A percentile compares a stretch with the other conserved stretches of the same genome.
These are phyloP conservation scores for Jaenimonas drosophilae DNA, from an alignment of 208 protist species.

Conservation along the genomic window DNA sequence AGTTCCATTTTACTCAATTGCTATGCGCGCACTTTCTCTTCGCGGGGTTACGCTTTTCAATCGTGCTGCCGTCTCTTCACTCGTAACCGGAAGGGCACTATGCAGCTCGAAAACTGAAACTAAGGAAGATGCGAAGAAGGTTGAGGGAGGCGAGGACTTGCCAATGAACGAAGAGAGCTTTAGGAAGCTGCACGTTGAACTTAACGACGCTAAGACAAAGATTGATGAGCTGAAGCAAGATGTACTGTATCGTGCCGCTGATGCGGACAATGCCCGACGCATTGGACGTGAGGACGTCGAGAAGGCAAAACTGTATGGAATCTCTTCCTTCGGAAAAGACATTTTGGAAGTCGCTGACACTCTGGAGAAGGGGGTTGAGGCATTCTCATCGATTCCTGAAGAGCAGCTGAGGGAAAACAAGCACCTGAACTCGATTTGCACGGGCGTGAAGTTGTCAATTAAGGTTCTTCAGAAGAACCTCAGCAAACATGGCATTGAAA, in stretches of 20 bases:
- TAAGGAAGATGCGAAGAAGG: constrained; percentile 12
- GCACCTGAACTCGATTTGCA: constrained; percentile 49
- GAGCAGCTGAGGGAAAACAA: constrained; percentile 51
- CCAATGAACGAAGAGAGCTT: too few relatives aligned
- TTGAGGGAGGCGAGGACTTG: constrained; percentile 1
- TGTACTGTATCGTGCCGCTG: constrained; percentile 72
- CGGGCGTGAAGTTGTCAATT: constrained; percentile 77
- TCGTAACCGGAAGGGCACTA: constrained; percentile 18
- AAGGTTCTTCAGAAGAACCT: constrained; percentile 85
- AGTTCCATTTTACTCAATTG: neutral
- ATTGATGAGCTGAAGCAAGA: constrained; percentile 79
- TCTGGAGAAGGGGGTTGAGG: constrained; percentile 82
- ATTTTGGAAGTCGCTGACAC: constrained; percentile 90
- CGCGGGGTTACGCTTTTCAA: neutral
- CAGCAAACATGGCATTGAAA: constrained; percentile 77
- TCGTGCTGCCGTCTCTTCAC: constrained; percentile 2
- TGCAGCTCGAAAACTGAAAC: constrained; percentile 10
- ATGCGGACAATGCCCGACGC: constrained; percentile 83
- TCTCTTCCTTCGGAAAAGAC: constrained; percentile 86
- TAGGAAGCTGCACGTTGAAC: constrained; percentile 48
- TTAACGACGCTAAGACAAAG: constrained; percentile 41
- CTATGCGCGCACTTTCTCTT: neutral
- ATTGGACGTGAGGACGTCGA: constrained; percentile 86
- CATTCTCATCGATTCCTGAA: constrained; percentile 36
- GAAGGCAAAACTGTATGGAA: constrained; percentile 83